phyloP scores from a whole-genome alignment of 78 protist species.

The Tieghemostelium lacteum region DNA sequence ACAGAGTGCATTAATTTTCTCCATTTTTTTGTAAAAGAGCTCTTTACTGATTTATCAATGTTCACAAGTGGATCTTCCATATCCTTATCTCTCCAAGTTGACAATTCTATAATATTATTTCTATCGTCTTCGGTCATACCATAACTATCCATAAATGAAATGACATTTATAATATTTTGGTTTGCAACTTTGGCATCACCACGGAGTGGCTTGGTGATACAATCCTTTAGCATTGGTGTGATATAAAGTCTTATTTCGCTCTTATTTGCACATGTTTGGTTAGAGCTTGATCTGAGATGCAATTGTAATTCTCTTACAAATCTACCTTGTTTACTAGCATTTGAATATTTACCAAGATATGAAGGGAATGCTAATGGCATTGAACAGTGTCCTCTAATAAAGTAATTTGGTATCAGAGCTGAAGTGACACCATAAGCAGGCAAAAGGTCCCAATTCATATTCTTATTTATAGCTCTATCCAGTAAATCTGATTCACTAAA shows the following conservation, averaged over 20 bases:
- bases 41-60: neutral
- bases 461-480: neutral
- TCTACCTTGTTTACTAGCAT: conserved; percentile 31
- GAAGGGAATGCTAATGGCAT: conserved; percentile 37
- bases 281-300: conserved; percentile 31
- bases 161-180: conserved; percentile 23
- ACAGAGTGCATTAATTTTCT: neutral
- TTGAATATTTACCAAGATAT: conserved; percentile 73
- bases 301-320: conserved; percentile 46
- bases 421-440: conserved; percentile 32
- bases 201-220: conserved; percentile 23
- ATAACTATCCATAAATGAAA: conserved; percentile 45
- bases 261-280: neutral
- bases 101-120: conserved; percentile 29
- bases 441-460: conserved; percentile 1
- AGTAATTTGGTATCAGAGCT: conserved; percentile 6
- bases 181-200: neutral
- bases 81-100: conserved; percentile 17
- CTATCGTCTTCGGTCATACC: conserved; percentile 64
- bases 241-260: conserved; percentile 30
- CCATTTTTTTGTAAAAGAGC: conserved; percentile 15
- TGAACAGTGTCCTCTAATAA: conserved; percentile 2
- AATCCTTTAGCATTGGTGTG: conserved; percentile 53
- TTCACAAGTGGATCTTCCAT: neutral
- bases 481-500: conserved; percentile 26